Base-by-base conservation (phyloP, 345 rosid species). In the Cardiospermum halicacabum region DNA sequence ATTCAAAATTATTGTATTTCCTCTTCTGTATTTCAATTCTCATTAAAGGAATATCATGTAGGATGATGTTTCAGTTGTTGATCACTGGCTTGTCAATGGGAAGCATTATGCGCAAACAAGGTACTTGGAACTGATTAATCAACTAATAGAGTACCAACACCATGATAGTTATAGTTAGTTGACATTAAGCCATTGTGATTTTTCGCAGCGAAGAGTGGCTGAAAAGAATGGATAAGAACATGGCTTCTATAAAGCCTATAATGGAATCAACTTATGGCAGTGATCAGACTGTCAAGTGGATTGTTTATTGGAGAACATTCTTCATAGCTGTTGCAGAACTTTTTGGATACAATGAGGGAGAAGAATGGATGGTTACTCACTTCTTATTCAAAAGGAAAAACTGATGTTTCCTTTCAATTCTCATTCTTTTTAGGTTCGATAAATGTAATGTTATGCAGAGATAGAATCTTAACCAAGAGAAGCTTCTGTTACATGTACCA, bases 321-420 rank as follows among this genome's bases (percentile, higher is more conserved):
- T 89, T 93, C 67, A 85, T 90, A 0, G 74, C 92, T 0, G 96
- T 86, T 64, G 97, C 96, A 6, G 96, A 93, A 67, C 90, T 90
- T 70, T 90, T 86, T 9, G 92, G 84, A 30, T 93, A 90, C 80
- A 86, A 72, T 79, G 78, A 86, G 21, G 97, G 96, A 50, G 89
- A 88, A 30, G 96, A 88, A 78, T 93, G 98, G 91, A 85, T 90
- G 96, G 82, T 88, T 56, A 71, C 91, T 18, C 88, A 49, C 66
- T 88, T 83, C 80, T 81, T 86, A 8, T 92, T 88, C 75, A 86
- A 78, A 70, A 92, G 83, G 81, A 92, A 92, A 58, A 51, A 3
- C 16, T 15, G 22, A n/a, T 15, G 15, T 19, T 42, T 48, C 50
- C 34, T 48, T 22, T 10, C 15, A 4, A 5, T 37, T 19, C 22